Evolutionary conservation across 352 stramenopile genomes (phyloP).

Genomic region (Pythium rishiriense): DNA sequence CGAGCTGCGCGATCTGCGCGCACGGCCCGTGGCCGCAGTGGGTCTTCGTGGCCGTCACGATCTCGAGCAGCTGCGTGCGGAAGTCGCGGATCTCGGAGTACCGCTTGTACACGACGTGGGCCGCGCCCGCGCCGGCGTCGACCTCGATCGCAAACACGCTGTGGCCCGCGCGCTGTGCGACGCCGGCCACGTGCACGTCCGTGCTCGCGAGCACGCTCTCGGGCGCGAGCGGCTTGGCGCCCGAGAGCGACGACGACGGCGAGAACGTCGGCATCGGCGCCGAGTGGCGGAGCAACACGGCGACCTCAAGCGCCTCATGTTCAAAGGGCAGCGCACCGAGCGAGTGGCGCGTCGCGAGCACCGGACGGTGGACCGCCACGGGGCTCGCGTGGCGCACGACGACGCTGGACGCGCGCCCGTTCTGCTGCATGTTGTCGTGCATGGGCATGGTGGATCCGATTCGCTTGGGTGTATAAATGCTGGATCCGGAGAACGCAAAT

Average conservation of each 20-base stretch:
- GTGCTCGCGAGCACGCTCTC: constrained; percentile 28
- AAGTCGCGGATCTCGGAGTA: constrained; percentile 76
- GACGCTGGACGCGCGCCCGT: not conserved
- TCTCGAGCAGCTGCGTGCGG: constrained; percentile 41
- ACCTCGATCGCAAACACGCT: constrained; percentile 65
- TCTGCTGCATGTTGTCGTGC: constrained; percentile 5
- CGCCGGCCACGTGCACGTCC: constrained; percentile 43
- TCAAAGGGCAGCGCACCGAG: constrained; percentile 8
- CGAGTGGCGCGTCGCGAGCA: constrained; percentile 18
- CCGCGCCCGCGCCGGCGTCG: constrained; percentile 39
- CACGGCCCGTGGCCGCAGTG: constrained; percentile 50
- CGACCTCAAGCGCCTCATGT: constrained; percentile 2
- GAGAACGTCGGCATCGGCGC: not conserved
- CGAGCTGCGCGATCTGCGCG: constrained; percentile 39
- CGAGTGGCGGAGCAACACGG: constrained; percentile 16
- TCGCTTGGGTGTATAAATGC: no score
- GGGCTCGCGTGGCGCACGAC: not conserved
- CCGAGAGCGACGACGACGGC: not conserved
- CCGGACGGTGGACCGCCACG: not conserved
- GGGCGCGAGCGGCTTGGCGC: constrained; percentile 8
- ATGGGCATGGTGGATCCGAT: constrained; percentile 19
- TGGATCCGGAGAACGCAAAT: not conserved
- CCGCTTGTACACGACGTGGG: constrained; percentile 62
- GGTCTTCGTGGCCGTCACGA: constrained; percentile 19
- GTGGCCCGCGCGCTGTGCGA: constrained; percentile 40